Evolutionary conservation across 106 monocot species (phyloP).

Genomic region (Allium sativum): DNA sequence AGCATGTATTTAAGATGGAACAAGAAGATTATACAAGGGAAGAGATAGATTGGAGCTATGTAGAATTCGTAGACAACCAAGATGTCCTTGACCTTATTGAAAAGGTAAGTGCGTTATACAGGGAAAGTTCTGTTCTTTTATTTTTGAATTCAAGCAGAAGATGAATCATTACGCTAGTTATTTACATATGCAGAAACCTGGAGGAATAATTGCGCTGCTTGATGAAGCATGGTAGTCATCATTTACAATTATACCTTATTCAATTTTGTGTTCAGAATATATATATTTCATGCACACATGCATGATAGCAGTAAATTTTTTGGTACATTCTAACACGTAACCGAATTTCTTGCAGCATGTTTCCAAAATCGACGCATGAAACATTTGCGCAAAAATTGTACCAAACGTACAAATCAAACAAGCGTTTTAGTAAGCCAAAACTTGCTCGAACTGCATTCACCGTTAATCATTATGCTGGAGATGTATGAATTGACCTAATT

Average conservation of each 20-base stretch:
- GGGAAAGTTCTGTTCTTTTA: too few relatives aligned
- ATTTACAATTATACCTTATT: background rate
- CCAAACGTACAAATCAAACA: slow-evolving; percentile 87
- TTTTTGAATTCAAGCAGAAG: background rate
- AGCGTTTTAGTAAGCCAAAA: slow-evolving; percentile 96
- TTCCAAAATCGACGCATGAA: slow-evolving; percentile 97
- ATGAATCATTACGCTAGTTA: slow-evolving; percentile 9
- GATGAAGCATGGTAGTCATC: slow-evolving; percentile 82
- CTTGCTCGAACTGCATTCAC: slow-evolving; percentile 89
- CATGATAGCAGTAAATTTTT: background rate
- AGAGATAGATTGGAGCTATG: slow-evolving; percentile 96
- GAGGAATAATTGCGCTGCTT: slow-evolving; percentile 96
- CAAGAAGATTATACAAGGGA: slow-evolving; percentile 96
- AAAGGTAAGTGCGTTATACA: slow-evolving; percentile 35
- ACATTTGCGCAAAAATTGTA: slow-evolving; percentile 96
- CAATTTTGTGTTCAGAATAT: background rate
- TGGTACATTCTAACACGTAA: background rate
- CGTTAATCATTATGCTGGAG: slow-evolving; percentile 96
- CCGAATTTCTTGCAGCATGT: slow-evolving; percentile 61
- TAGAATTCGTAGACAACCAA: slow-evolving; percentile 95
- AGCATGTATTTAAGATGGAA: slow-evolving; percentile 99
- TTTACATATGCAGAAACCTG: slow-evolving; percentile 63
- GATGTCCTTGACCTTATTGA: slow-evolving; percentile 97
- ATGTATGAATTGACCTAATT: slow-evolving; percentile 34
- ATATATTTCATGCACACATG: background rate